Evolutionary conservation across 2,329 filamentous ascomycete genomes (phyloP).

Genomic region (Byssothecium circinans): DNA sequence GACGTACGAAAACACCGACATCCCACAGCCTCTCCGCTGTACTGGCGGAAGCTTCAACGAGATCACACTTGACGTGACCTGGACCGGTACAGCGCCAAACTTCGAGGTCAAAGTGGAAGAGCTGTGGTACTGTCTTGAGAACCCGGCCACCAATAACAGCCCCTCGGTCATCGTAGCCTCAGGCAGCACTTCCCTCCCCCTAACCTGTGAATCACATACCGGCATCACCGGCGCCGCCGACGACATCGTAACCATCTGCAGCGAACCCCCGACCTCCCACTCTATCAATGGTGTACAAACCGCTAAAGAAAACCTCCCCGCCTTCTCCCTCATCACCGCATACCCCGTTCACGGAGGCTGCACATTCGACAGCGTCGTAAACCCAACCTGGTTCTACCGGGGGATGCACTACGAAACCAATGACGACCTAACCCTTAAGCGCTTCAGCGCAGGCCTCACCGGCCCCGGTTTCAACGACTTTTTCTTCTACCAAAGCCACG

Average conservation of each 20-base stretch:
- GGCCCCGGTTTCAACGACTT: conserved; percentile 11
- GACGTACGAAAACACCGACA: conserved; percentile 1
- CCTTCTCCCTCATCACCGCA: conserved; percentile 12
- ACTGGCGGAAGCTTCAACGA: conserved; percentile 15
- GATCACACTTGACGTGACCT: conserved; percentile 14
- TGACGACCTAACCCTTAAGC: not conserved
- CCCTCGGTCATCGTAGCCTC: conserved; percentile 10
- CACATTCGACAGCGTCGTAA: conserved; percentile 14
- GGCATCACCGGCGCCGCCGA: conserved; percentile 13
- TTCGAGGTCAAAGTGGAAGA: conserved; percentile 13
- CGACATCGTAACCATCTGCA: conserved; percentile 14
- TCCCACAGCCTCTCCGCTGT: conserved; percentile 11
- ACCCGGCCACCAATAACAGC: conserved; percentile 5
- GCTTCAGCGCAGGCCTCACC: conserved; percentile 8
- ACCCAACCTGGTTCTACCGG: conserved; percentile 13
- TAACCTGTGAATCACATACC: conserved; percentile 6
- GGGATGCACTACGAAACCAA: conserved; percentile 9
- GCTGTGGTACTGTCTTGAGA: conserved; percentile 17
- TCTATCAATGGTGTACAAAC: conserved; percentile 5
- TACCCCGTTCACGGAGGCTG: conserved; percentile 13
- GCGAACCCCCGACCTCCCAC: conserved; percentile 2
- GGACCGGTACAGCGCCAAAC: conserved; percentile 10
- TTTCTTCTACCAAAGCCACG: conserved; percentile 9
- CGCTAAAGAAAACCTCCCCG: conserved; percentile 8
- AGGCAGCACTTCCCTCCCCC: conserved; percentile 5